phyloP scores from a whole-genome alignment of 2,329 filamentous ascomycete genomes.

The Amphichorda felina region DNA sequence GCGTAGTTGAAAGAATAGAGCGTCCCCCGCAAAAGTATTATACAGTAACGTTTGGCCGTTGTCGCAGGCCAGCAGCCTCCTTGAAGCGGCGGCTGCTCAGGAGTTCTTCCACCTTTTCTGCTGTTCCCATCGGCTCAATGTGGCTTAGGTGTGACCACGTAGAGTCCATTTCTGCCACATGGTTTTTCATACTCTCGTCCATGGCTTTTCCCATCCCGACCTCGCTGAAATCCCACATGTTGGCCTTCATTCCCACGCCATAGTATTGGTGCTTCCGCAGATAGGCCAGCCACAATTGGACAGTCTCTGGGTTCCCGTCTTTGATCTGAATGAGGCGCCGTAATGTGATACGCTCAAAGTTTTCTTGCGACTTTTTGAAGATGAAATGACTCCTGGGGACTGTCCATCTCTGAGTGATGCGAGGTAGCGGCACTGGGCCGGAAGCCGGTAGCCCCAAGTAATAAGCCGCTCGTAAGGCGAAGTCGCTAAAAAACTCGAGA shows the following conservation, averaged over 20 bases:
- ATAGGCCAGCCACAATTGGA: conserved; percentile 88
- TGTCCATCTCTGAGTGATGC: conserved; percentile 87
- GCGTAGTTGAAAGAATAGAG: no score
- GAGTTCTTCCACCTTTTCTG: conserved; percentile 45
- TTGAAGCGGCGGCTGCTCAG: conserved; percentile 39
- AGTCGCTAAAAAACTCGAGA: conserved; percentile 89
- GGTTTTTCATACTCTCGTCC: conserved; percentile 9
- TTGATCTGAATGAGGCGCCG: conserved; percentile 83
- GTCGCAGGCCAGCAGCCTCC: conserved; percentile 17
- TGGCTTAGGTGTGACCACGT: conserved; percentile 46
- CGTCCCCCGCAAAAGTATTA: no score
- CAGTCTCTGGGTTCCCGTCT: conserved; percentile 78
- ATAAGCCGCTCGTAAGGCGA: conserved; percentile 87
- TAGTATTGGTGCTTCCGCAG: conserved; percentile 86
- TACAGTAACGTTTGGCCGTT: conserved; percentile 9
- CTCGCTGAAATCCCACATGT: conserved; percentile 79
- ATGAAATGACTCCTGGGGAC: conserved; percentile 83
- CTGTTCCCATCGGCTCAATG: conserved; percentile 32
- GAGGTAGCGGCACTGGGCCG: conserved; percentile 76
- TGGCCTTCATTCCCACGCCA: conserved; percentile 98
- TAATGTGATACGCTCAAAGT: conserved; percentile 86
- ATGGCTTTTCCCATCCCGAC: conserved; percentile 34
- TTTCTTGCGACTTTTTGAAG: conserved; percentile 95
- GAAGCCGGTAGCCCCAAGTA: conserved; percentile 79
- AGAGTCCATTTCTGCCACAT: conserved; percentile 24